These are phyloP conservation scores for Aspergillus diversus DNA, from an alignment of 495 filamentous ascomycete genomes.

Conservation along the genomic window DNA sequence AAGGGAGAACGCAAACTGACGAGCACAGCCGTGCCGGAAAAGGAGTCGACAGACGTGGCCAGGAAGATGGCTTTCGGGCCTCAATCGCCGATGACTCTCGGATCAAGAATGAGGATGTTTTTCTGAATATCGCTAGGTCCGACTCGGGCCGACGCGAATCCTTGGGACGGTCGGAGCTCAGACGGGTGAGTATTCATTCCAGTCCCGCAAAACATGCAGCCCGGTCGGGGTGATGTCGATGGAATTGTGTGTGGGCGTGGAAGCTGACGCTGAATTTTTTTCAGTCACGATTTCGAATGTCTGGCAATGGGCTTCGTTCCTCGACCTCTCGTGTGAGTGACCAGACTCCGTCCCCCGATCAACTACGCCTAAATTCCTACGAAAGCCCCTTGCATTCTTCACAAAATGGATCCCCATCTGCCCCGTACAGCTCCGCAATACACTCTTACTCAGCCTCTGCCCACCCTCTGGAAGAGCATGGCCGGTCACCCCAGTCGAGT, in stretches of 20 bases:
- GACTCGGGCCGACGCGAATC: slow-evolving; percentile 53
- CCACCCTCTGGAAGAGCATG: slow-evolving; percentile 54
- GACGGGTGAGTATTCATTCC: slow-evolving; percentile 48
- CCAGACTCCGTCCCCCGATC: slow-evolving; percentile 48
- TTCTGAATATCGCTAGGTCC: slow-evolving; percentile 63
- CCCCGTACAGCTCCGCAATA: slow-evolving; percentile 38
- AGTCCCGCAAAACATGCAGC: background rate
- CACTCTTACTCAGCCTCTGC: slow-evolving; percentile 51
- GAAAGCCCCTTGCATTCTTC: slow-evolving; percentile 49
- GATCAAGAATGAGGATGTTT: slow-evolving; percentile 60
- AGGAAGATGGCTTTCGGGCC: slow-evolving; percentile 28
- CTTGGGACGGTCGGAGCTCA: slow-evolving; percentile 49
- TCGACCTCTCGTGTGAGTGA: slow-evolving; percentile 40
- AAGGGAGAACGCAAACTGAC: slow-evolving; percentile 36
- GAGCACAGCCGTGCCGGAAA: slow-evolving; percentile 36
- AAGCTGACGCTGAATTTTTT: slow-evolving; percentile 20
- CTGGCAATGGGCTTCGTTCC: slow-evolving; percentile 43
- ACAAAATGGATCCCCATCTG: slow-evolving; percentile 43
- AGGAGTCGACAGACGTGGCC: slow-evolving; percentile 27
- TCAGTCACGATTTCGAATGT: slow-evolving; percentile 49
- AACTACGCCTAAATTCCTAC: slow-evolving; percentile 40
- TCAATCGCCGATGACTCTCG: slow-evolving; percentile 37
- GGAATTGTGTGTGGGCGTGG: slow-evolving; percentile 1
- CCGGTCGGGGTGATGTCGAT: background rate
- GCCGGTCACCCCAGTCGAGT: slow-evolving; percentile 44